phyloP scores from a whole-genome alignment of 257 asterid species.

The Solanum clarkiae region DNA sequence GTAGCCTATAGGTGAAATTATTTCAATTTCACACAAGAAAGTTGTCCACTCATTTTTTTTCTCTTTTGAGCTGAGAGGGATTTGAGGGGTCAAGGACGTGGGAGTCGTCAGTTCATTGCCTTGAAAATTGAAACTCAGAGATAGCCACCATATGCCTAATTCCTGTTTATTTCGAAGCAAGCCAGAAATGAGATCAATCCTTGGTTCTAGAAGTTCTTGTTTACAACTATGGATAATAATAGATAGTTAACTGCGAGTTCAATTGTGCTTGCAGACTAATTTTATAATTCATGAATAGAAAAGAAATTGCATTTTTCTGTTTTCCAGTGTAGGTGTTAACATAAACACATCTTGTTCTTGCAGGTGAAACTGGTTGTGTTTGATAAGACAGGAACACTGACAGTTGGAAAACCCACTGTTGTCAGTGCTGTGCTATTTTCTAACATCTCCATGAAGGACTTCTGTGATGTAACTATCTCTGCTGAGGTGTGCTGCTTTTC shows the following conservation, averaged over 20 bases:
- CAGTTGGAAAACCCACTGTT: constrained; percentile 86
- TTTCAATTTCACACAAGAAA: neutral
- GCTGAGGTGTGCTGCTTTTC: constrained; percentile 58
- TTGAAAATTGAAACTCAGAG: neutral
- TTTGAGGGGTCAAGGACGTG: neutral
- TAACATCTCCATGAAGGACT: constrained; percentile 57
- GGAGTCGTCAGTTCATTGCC: neutral
- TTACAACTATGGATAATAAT: neutral
- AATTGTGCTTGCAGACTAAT: neutral
- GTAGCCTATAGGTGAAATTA: neutral
- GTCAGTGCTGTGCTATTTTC: constrained; percentile 75
- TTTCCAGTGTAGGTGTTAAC: neutral
- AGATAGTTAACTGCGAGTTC: neutral
- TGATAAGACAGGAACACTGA: constrained; percentile 91
- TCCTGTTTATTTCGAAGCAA: neutral
- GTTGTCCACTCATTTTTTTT: neutral
- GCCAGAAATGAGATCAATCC: neutral
- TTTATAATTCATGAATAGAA: neutral
- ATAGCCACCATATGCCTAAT: neutral
- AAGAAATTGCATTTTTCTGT: neutral
- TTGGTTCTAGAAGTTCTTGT: neutral
- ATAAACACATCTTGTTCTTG: constrained; percentile 5
- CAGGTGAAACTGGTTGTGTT: constrained; percentile 79
- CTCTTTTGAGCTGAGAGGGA: neutral
- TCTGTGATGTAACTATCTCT: constrained; percentile 76